phyloP scores from a whole-genome alignment of 2,329 filamentous ascomycete genomes.

The Calonectria pseudoreteaudii region DNA sequence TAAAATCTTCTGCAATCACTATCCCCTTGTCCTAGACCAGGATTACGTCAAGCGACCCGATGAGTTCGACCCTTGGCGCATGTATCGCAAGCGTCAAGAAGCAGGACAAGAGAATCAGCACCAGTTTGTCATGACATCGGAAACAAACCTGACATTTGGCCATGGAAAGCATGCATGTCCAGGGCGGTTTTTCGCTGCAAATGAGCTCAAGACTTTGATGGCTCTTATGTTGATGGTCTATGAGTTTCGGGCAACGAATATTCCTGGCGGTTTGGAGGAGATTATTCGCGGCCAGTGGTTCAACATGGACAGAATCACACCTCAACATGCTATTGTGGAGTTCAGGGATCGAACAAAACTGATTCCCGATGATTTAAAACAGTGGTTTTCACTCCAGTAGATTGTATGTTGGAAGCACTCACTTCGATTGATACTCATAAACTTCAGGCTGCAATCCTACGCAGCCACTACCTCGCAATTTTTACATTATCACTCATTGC shows the following conservation, averaged over 20 bases:
- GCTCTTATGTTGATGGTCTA: not conserved
- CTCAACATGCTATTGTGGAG: not conserved
- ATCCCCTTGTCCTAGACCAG: not conserved
- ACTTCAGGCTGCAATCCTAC: too few relatives aligned
- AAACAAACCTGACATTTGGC: constrained; percentile 10
- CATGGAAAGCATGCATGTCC: not conserved
- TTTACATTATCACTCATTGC: too few relatives aligned
- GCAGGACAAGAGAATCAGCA: constrained; percentile 12
- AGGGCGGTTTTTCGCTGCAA: not conserved
- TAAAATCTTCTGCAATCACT: not conserved
- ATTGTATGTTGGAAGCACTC: not conserved
- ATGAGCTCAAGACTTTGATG: not conserved
- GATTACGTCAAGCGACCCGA: not conserved
- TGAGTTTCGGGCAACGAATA: not conserved
- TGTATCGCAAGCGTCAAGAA: constrained; percentile 9
- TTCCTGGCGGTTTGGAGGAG: not conserved
- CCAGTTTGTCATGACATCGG: constrained; percentile 9
- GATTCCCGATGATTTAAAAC: not conserved
- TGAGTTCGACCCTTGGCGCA: constrained; percentile 11
- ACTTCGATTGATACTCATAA: too few relatives aligned
- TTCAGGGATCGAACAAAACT: not conserved
- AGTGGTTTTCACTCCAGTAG: not conserved
- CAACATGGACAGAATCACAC: not conserved
- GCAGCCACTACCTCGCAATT: too few relatives aligned
- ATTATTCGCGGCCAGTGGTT: not conserved